phyloP scores from a whole-genome alignment of 805 yeast species.

The Cyberlindnera lachancei region DNA sequence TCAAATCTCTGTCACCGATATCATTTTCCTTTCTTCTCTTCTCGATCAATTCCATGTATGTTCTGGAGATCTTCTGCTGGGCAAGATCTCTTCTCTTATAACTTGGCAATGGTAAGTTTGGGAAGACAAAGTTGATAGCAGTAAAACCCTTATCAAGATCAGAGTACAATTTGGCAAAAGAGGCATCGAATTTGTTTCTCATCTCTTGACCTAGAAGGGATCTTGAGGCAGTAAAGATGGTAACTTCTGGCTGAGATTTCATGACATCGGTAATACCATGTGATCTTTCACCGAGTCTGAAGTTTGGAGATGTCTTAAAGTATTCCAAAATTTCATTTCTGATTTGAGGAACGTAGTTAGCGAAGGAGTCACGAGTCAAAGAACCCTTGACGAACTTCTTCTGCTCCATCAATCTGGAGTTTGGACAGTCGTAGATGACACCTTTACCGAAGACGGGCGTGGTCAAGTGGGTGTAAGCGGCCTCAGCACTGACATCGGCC shows the following conservation, averaged over 20 bases:
- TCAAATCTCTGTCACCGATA: constrained; percentile 77
- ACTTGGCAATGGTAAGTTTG: constrained; percentile 82
- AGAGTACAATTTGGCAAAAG: constrained; percentile 77
- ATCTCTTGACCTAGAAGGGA: constrained; percentile 86
- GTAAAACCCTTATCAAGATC: constrained; percentile 97
- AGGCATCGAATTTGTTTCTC: constrained; percentile 72
- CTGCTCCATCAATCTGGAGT: constrained; percentile 92
- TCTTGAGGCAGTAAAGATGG: constrained; percentile 93
- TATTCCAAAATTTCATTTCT: constrained; percentile 68
- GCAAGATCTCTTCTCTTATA: constrained; percentile 84
- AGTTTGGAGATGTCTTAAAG: constrained; percentile 45
- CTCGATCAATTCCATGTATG: constrained; percentile 73
- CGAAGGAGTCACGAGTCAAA: constrained; percentile 77
- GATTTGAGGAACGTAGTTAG: constrained; percentile 80
- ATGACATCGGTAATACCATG: constrained; percentile 59
- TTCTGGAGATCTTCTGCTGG: constrained; percentile 68
- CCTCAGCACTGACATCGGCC: constrained; percentile 91
- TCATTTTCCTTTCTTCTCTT: constrained; percentile 72
- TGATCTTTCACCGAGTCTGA: constrained; percentile 31
- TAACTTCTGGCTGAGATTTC: constrained; percentile 87
- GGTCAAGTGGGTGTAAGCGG: constrained; percentile 91
- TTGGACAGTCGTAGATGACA: constrained; percentile 95
- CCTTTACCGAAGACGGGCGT: constrained; percentile 99
- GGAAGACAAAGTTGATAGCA: constrained; percentile 93
- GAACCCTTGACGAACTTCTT: constrained; percentile 93